Percentiles rank a stretch among this genome's conserved stretches.
These are phyloP conservation scores for Spathaspora arborariae DNA, from an alignment of 805 yeast species.

Conservation along the genomic window DNA sequence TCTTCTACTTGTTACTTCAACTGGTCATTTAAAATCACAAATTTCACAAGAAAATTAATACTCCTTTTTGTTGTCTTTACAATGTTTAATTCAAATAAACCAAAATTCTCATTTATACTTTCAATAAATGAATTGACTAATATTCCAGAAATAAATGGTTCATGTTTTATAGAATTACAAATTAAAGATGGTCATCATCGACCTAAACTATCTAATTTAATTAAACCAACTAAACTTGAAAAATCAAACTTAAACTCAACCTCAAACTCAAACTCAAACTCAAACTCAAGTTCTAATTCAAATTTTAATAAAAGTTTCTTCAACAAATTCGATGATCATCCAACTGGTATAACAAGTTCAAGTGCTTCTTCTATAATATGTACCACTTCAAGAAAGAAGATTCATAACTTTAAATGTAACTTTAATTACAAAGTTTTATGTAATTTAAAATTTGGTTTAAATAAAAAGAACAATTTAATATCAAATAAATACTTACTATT, in stretches of 20 bases:
- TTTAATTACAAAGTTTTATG: conserved; percentile 32
- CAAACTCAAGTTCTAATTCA: neutral
- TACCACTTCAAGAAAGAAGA: conserved; percentile 27
- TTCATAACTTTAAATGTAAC: conserved; percentile 38
- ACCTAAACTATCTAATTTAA: conserved; percentile 7
- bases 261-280: neutral
- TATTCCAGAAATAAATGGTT: conserved; percentile 75
- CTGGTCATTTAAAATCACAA: too few species aligned
- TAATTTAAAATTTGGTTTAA: conserved; percentile 38
- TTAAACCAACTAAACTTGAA: neutral
- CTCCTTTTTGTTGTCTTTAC: conserved; percentile 1
- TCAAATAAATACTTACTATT: conserved; percentile 41
- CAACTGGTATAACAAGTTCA: neutral
- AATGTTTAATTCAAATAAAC: conserved; percentile 25
- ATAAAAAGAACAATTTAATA: conserved; percentile 34
- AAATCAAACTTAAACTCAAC: neutral
- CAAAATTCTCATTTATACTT: conserved; percentile 60
- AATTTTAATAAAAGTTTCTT: neutral
- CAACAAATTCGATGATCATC: neutral
- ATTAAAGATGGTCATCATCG: conserved; percentile 45
- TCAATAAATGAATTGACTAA: conserved; percentile 70
- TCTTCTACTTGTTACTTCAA: too few species aligned
- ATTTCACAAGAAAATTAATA: neutral
- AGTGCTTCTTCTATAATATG: conserved; percentile 15
- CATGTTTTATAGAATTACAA: conserved; percentile 61